Evolutionary conservation across 2,329 filamentous ascomycete genomes (phyloP).

Genomic region (Hymenoscyphus salicellus): DNA sequence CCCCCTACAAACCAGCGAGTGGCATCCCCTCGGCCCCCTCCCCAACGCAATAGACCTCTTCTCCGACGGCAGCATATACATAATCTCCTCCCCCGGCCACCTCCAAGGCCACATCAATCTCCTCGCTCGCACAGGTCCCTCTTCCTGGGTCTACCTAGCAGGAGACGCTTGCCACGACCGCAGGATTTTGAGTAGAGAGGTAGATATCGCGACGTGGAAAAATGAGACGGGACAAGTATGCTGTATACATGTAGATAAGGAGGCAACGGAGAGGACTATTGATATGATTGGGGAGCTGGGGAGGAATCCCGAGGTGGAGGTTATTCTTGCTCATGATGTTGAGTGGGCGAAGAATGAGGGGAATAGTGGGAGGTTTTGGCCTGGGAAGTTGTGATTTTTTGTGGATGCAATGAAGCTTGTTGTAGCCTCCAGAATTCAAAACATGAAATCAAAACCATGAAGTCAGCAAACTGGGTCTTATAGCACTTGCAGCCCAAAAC

Average conservation of each 20-base stretch:
- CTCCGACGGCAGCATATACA: slow-evolving; percentile 44
- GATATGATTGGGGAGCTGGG: not conserved
- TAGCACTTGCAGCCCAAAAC: no score
- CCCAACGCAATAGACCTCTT: no score
- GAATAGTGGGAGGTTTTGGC: not conserved
- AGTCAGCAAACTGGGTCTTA: no score
- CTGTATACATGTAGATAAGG: slow-evolving; percentile 51
- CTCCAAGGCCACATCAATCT: slow-evolving; percentile 51
- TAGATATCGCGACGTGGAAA: slow-evolving; percentile 47
- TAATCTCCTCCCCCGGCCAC: slow-evolving; percentile 51
- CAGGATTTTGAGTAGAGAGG: no score
- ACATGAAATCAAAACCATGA: no score
- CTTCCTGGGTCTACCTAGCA: no score
- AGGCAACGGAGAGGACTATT: slow-evolving; percentile 44
- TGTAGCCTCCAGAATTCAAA: no score
- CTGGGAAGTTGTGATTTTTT: not conserved
- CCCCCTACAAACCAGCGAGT: no score
- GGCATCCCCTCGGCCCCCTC: no score
- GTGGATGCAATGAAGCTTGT: no score
- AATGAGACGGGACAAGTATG: slow-evolving; percentile 43
- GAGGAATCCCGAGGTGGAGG: not conserved
- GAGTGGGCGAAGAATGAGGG: slow-evolving; percentile 2
- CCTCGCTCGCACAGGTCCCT: slow-evolving; percentile 42
- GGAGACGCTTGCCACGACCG: no score
- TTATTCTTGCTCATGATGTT: slow-evolving; percentile 6